Evolutionary conservation across 306 rosid genomes (phyloP), one percentile per base, ranked within the genome.

Genomic region (Hylodesmum podocarpum): DNA sequence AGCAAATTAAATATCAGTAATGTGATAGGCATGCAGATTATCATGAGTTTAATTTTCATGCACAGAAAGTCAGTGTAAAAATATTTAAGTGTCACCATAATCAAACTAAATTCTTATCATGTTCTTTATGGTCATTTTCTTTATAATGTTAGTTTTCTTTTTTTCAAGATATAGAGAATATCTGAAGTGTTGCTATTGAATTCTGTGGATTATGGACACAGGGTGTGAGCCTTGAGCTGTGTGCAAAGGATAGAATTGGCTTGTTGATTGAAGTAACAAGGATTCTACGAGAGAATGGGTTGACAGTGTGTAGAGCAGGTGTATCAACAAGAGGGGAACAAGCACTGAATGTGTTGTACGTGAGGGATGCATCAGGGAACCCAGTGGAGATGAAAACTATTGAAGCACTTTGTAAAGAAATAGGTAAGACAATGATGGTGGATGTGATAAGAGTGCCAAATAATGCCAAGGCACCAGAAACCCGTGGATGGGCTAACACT

Each of bases 211-310:
- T 47, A 1, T 77, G 85, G 65, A 65, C 31, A 41, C 89, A 91
- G 96, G 96, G 91, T 44, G 86, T 91, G 31, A 89, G 91, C 81
- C 87, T 90, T 64, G 96, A 93, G 83, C 87, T 91, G 19, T 89
- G 93, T 61, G 92, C 96, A 55, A 89, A 93, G 78, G 94, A 89
- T 47, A 86, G 91, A 61, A 91, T 89, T 41, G 96, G 97, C 0
- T 74, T 92, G 82, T 79, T 92, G 40, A 89, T 96, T 0, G 96
- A 89, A 79, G 97, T 89, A 37, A 92, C 97, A 27, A 85, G 96
- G 88, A 82, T 90, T 59, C 85, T 90, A 72, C n/a, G 97, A 78
- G 97, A 92, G 89, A 87, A 89, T 73, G 97, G 97, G 1, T 63
- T 92, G 69, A 70, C 91, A 36, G 96, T 90, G 15, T 78, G 89